Conservation (phyloP, 176 grass and related monocot genomes). For the Zoysia japonica region DNA sequence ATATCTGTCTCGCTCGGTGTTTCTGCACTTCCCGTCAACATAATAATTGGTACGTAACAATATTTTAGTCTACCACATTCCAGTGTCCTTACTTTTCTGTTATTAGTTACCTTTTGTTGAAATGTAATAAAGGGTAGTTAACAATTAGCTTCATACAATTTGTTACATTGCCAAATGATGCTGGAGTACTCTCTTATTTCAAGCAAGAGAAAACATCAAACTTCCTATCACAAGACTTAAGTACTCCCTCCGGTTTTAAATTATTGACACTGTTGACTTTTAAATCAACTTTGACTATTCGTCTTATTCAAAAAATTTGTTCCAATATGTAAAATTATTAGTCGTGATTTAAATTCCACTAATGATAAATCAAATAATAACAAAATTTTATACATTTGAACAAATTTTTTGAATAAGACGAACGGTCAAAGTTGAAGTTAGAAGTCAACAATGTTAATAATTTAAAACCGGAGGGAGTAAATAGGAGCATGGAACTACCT, state of each 20-base stretch:
- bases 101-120: constrained; percentile 30
- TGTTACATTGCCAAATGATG: background rate
- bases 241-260: no score
- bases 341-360: no score
- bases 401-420: no score
- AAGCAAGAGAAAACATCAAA: constrained; percentile 2
- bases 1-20: constrained; percentile 98
- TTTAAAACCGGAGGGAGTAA: background rate
- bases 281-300: no score
- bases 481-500: background rate
- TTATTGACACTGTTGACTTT: no score
- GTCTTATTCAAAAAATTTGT: no score
- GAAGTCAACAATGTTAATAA: no score
- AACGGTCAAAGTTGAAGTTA: no score
- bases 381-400: no score
- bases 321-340: no score
- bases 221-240: background rate
- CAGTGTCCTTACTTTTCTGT: constrained; percentile 24
- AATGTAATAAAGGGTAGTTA: background rate
- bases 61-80: constrained; percentile 28
- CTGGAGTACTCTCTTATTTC: constrained; percentile 1
- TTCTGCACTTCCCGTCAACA: constrained; percentile 92
- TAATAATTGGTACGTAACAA: constrained; percentile 81
- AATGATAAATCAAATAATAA: no score
- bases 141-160: constrained; percentile 21